These are phyloP conservation scores for Irpex rosettiformis DNA, from an alignment of 1,284 basidiomycete genomes.

Conservation along the genomic window DNA sequence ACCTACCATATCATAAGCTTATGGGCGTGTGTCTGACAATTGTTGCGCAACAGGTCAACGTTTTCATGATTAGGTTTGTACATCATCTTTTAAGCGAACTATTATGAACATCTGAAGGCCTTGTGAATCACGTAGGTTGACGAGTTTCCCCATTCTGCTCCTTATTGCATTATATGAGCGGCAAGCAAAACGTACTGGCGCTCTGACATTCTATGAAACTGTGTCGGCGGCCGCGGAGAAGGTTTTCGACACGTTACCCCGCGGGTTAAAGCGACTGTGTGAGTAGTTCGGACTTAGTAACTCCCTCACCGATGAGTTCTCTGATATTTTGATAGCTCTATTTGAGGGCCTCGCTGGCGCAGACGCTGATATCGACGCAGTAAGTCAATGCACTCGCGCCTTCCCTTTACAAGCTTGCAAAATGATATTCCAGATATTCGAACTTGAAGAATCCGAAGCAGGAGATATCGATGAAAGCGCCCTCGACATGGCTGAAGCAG, in stretches of 20 bases:
- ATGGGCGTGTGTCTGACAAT: slow-evolving; percentile 1
- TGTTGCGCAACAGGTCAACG: slow-evolving; percentile 61
- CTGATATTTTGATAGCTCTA: slow-evolving; percentile 46
- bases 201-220: slow-evolving; percentile 70
- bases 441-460: slow-evolving; percentile 67
- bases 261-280: slow-evolving; percentile 71
- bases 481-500: slow-evolving; percentile 43
- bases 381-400: slow-evolving; percentile 27
- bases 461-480: slow-evolving; percentile 47
- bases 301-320: neutral
- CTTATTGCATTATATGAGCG: slow-evolving; percentile 82
- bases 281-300: slow-evolving; percentile 26
- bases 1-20: slow-evolving; percentile 1
- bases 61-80: slow-evolving; percentile 71
- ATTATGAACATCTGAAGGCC: neutral
- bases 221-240: slow-evolving; percentile 63
- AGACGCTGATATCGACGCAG: slow-evolving; percentile 71
- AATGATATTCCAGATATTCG: slow-evolving; percentile 59
- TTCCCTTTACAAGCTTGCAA: neutral
- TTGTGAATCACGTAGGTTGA: slow-evolving; percentile 44
- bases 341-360: slow-evolving; percentile 79
- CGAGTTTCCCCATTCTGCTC: slow-evolving; percentile 85
- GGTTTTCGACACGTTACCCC: slow-evolving; percentile 69
- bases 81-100: slow-evolving; percentile 17
- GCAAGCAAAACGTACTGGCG: slow-evolving; percentile 61